Percentiles rank a stretch among this genome's conserved stretches.
phyloP scores from a whole-genome alignment of 495 filamentous ascomycete species.

The Pyrenula massariospora region DNA sequence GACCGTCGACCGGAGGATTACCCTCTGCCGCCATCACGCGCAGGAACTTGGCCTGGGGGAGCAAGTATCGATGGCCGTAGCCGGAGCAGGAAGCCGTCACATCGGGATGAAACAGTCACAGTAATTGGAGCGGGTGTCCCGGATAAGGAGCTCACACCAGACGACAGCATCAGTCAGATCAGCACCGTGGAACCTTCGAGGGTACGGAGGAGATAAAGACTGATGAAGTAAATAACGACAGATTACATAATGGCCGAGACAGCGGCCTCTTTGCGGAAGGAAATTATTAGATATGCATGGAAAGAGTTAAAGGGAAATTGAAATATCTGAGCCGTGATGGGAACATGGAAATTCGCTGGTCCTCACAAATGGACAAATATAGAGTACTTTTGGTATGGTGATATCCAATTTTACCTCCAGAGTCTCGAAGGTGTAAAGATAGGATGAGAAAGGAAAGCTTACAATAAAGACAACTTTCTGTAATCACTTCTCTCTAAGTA shows the following conservation, averaged over 20 bases:
- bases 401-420: no score
- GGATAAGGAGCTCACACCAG: slow-evolving; percentile 20
- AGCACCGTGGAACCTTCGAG: slow-evolving; percentile 7
- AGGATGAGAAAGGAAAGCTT: no score
- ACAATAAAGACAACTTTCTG: no score
- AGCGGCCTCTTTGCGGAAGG: background rate
- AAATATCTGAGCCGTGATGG: no score
- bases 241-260: background rate
- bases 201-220: slow-evolving; percentile 21
- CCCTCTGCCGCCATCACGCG: background rate
- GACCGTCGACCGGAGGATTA: background rate
- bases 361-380: no score
- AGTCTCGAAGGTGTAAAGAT: no score
- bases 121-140: slow-evolving; percentile 13
- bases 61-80: background rate
- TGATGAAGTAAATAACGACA: slow-evolving; percentile 18
- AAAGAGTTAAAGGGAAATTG: no score
- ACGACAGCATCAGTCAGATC: slow-evolving; percentile 28
- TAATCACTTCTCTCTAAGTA: no score
- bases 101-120: slow-evolving; percentile 30
- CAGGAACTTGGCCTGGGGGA: background rate
- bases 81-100: slow-evolving; percentile 28
- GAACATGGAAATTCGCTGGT: no score
- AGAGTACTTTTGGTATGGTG: no score
- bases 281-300: background rate